Evolutionary conservation across 352 stramenopile genomes (phyloP).

Genomic region (Phytophthora meadii): DNA sequence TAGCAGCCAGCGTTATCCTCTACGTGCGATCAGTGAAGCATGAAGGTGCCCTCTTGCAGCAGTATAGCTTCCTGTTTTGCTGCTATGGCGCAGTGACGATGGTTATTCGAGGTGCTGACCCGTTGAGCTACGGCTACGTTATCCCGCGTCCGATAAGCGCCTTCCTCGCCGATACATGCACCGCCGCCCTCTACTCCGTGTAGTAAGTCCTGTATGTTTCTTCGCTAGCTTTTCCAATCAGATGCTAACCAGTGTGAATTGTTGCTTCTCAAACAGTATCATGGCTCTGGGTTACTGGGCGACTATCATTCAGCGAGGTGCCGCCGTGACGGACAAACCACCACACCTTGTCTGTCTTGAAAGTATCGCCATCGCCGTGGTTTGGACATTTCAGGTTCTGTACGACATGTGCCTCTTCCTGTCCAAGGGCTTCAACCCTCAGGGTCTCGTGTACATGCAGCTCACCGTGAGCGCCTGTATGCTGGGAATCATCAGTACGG

Average conservation of each 20-base stretch:
- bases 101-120: slow-evolving; percentile 48
- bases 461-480: slow-evolving; percentile 48
- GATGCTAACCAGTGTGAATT: slow-evolving; percentile 15
- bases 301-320: slow-evolving; percentile 49
- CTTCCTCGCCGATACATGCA: slow-evolving; percentile 56
- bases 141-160: slow-evolving; percentile 46
- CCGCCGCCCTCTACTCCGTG: slow-evolving; percentile 54
- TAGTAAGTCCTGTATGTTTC: slow-evolving; percentile 41
- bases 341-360: slow-evolving; percentile 42
- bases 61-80: slow-evolving; percentile 54
- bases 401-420: slow-evolving; percentile 52
- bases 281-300: slow-evolving; percentile 59
- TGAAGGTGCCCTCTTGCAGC: slow-evolving; percentile 47
- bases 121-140: slow-evolving; percentile 50
- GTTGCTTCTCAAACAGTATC: slow-evolving; percentile 35
- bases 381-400: slow-evolving; percentile 55
- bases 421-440: slow-evolving; percentile 51
- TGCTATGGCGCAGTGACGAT: slow-evolving; percentile 53
- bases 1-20: slow-evolving; percentile 41
- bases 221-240: neutral
- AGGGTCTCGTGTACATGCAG: slow-evolving; percentile 48
- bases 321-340: slow-evolving; percentile 40
- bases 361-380: slow-evolving; percentile 39
- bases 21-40: slow-evolving; percentile 47
- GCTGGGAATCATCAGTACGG: slow-evolving; percentile 50